phyloP scores from a whole-genome alignment of 1,284 basidiomycete species.

The Veloporphyrellus conicus region DNA sequence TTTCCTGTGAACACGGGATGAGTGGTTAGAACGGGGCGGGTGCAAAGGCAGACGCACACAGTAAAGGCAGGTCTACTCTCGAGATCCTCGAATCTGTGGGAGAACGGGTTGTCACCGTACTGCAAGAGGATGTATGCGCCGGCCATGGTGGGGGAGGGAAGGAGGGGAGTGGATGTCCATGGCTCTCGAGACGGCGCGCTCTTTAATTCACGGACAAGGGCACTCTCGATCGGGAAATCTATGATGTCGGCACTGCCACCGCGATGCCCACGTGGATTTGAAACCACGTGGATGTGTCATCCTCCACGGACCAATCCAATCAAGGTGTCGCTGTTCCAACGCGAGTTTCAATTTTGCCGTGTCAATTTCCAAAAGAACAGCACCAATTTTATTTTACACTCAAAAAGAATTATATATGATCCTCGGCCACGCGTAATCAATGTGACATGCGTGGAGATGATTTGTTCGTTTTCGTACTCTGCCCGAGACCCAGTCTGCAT shows the following conservation, averaged over 20 bases:
- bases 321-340: neutral
- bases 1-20: conserved; percentile 15
- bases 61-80: conserved; percentile 62
- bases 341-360: conserved; percentile 11
- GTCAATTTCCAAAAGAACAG: conserved; percentile 9
- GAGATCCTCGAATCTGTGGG: conserved; percentile 56
- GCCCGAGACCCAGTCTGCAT: conserved; percentile 4
- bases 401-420: neutral
- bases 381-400: neutral
- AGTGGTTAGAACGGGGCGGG: conserved; percentile 3
- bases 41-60: conserved; percentile 44
- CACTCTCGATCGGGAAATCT: conserved; percentile 29
- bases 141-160: conserved; percentile 33
- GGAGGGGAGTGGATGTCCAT: conserved; percentile 12
- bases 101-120: conserved; percentile 58
- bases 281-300: conserved; percentile 27
- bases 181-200: conserved; percentile 12
- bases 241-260: conserved; percentile 32
- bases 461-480: too few relatives aligned
- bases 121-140: conserved; percentile 53
- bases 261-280: conserved; percentile 20
- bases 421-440: neutral
- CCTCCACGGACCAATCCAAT: neutral
- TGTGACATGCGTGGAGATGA: neutral
- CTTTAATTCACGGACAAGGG: conserved; percentile 35